Percentiles rank a stretch among this genome's conserved stretches.
These are phyloP conservation scores for Sphaerostilbella broomeana DNA, from an alignment of 2,329 filamentous ascomycete species.

Conservation along the genomic window DNA sequence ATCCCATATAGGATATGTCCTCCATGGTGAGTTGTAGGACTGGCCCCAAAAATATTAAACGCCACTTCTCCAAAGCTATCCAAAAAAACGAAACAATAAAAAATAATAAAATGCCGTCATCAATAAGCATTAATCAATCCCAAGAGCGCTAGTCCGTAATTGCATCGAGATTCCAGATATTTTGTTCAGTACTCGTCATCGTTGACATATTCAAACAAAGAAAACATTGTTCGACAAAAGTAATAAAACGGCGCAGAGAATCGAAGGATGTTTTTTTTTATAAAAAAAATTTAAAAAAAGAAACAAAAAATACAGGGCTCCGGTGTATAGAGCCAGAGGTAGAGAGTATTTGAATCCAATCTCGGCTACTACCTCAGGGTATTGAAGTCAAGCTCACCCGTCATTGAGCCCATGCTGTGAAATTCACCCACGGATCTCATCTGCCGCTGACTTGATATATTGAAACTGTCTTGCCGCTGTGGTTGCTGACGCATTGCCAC, in stretches of 20 bases:
- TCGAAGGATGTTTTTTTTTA: neutral
- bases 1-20: no score
- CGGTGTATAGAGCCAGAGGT: slow-evolving; percentile 1
- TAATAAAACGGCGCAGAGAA: neutral
- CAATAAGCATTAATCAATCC: neutral
- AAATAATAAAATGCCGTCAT: neutral
- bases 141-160: slow-evolving; percentile 4
- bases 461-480: slow-evolving; percentile 28
- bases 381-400: slow-evolving; percentile 24
- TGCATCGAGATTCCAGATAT: neutral
- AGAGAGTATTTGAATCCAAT: neutral
- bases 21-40: no score
- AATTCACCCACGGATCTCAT: slow-evolving; percentile 35
- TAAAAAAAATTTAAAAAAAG: neutral
- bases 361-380: slow-evolving; percentile 10
- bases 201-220: neutral
- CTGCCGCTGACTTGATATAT: slow-evolving; percentile 24
- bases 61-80: no score
- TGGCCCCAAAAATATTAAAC: no score
- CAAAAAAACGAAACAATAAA: neutral
- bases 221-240: slow-evolving; percentile 8
- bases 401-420: slow-evolving; percentile 31
- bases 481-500: slow-evolving; percentile 22
- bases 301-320: slow-evolving; percentile 5
- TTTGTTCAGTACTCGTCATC: slow-evolving; percentile 11